Evolutionary conservation across 1,139 yeast genomes (phyloP).

Genomic region (Geotrichum fermentans): DNA sequence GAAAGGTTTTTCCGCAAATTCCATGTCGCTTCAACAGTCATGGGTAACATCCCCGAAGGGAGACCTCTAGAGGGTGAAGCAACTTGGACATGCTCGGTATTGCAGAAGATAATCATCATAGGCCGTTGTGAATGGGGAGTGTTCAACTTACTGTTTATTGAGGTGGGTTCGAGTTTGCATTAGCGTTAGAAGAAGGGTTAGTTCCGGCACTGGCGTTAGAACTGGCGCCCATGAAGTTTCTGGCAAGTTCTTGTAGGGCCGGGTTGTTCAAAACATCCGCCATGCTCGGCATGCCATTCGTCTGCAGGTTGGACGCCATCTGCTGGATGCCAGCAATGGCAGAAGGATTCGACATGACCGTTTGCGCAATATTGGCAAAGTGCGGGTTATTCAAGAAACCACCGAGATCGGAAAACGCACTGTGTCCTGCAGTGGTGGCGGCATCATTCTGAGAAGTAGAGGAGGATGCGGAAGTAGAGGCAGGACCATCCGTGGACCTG

Average conservation of each 20-base stretch:
- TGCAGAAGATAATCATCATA: slow-evolving; percentile 13
- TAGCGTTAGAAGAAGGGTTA: no score
- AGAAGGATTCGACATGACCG: slow-evolving; percentile 84
- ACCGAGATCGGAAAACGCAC: slow-evolving; percentile 71
- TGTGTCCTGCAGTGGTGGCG: slow-evolving; percentile 63
- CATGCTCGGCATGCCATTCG: slow-evolving; percentile 50
- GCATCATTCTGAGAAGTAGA: slow-evolving; percentile 45
- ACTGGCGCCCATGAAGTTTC: slow-evolving; percentile 24
- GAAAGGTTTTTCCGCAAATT: slow-evolving; percentile 8
- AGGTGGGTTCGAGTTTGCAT: no score
- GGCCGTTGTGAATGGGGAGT: not conserved
- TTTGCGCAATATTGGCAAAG: slow-evolving; percentile 78
- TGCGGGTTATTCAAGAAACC: slow-evolving; percentile 84
- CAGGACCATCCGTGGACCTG: not conserved
- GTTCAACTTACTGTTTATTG: not conserved
- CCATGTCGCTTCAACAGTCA: not conserved
- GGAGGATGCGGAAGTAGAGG: not conserved
- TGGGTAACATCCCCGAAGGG: slow-evolving; percentile 11
- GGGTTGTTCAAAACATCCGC: slow-evolving; percentile 77
- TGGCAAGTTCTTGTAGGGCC: slow-evolving; percentile 59
- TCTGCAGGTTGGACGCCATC: slow-evolving; percentile 22
- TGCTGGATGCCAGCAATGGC: slow-evolving; percentile 52
- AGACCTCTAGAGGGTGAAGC: slow-evolving; percentile 1
- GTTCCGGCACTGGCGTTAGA: no score
- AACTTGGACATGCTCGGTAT: slow-evolving; percentile 4